These are phyloP conservation scores for Strobilomyces dryophilus DNA, from an alignment of 768 basidiomycete species.

Conservation along the genomic window DNA sequence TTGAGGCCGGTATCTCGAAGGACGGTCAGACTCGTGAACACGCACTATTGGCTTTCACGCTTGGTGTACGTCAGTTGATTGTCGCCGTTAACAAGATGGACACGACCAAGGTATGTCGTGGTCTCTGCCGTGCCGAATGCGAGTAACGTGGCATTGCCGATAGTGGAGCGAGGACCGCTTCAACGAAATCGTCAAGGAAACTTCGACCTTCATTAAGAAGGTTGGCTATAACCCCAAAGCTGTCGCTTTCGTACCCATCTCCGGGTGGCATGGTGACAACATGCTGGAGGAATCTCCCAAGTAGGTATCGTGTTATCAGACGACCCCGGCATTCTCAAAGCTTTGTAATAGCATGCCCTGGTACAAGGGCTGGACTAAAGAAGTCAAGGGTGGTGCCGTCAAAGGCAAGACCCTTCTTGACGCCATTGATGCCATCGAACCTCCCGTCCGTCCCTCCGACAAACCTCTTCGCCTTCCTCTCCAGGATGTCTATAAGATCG, in stretches of 20 bases:
- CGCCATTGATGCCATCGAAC: constrained; percentile 99
- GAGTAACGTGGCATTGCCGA: constrained; percentile 1
- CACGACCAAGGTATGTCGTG: constrained; percentile 77
- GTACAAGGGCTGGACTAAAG: constrained; percentile 99
- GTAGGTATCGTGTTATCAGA: constrained; percentile 40
- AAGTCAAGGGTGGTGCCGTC: constrained; percentile 85
- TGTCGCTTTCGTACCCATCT: constrained; percentile 98
- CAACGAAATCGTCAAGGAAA: constrained; percentile 99
- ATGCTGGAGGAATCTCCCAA: constrained; percentile 99
- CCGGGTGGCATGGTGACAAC: constrained; percentile 99
- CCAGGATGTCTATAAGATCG: constrained; percentile 99
- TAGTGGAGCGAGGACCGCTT: constrained; percentile 99
- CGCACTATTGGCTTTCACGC: constrained; percentile 98
- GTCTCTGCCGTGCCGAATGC: background rate
- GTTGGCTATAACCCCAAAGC: constrained; percentile 99
- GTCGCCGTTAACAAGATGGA: constrained; percentile 99
- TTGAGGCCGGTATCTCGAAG: constrained; percentile 99
- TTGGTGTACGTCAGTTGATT: constrained; percentile 99
- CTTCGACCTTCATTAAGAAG: constrained; percentile 98
- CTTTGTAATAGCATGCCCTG: constrained; percentile 77
- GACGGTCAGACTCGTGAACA: constrained; percentile 99
- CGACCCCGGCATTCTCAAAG: constrained; percentile 14
- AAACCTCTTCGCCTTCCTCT: constrained; percentile 99
- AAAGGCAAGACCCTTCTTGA: constrained; percentile 99
- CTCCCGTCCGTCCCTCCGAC: constrained; percentile 93